Conservation (phyloP, 73 alveolate genomes). For the Tetrahymena thermophila region DNA sequence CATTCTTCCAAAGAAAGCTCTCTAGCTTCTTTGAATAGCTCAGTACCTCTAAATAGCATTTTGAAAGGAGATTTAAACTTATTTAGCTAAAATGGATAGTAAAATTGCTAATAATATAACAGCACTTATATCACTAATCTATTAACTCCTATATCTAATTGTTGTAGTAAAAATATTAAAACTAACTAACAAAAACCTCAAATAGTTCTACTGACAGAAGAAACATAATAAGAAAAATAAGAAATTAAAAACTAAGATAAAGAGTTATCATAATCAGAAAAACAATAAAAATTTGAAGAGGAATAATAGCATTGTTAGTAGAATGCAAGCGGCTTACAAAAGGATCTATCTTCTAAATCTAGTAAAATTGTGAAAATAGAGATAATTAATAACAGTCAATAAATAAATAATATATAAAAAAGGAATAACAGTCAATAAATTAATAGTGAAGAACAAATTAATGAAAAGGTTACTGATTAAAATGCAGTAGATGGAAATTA, state of each 20-base stretch:
- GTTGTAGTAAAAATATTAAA: neutral
- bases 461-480: too few relatives aligned
- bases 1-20: neutral
- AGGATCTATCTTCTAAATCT: neutral
- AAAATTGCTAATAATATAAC: neutral
- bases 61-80: neutral
- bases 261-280: neutral
- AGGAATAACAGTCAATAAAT: too few relatives aligned
- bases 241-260: neutral
- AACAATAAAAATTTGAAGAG: neutral
- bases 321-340: too few relatives aligned
- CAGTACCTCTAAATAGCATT: neutral
- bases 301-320: too few relatives aligned
- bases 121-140: neutral
- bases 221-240: neutral
- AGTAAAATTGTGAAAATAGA: neutral
- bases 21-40: neutral
- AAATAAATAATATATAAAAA: too few relatives aligned
- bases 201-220: neutral
- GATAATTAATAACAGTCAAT: too few relatives aligned
- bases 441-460: too few relatives aligned
- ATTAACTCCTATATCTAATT: neutral
- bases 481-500: too few relatives aligned
- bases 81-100: neutral
- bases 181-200: neutral